Evolutionary conservation across 768 basidiomycete species (phyloP).

Genomic region (Gymnopilus junonius): DNA sequence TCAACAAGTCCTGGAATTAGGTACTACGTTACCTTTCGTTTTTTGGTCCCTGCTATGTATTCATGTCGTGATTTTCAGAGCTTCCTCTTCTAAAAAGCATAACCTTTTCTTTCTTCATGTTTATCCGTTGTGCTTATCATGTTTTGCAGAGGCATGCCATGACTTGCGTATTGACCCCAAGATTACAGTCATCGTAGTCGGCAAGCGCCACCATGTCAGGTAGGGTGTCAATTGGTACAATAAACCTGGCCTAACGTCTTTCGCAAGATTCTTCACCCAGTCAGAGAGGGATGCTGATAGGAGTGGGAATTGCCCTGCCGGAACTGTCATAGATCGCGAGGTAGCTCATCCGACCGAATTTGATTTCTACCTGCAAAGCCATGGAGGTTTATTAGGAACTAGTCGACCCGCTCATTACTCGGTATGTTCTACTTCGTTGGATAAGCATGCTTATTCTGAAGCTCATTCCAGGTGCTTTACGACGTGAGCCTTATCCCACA

Average conservation of each 20-base stretch:
- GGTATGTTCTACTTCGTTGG: constrained; percentile 9
- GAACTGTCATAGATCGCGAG: constrained; percentile 80
- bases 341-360: constrained; percentile 77
- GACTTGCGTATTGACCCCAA: constrained; percentile 60
- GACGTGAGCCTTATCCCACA: constrained; percentile 29
- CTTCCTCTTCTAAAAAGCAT: constrained; percentile 62
- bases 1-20: constrained; percentile 56
- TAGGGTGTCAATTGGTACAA: constrained; percentile 11
- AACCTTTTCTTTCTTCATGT: neutral
- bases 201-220: constrained; percentile 74
- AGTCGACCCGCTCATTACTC: constrained; percentile 61
- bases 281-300: constrained; percentile 53
- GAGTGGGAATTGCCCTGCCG: constrained; percentile 80
- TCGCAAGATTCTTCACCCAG: constrained; percentile 39
- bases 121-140: neutral
- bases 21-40: constrained; percentile 35
- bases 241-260: constrained; percentile 1
- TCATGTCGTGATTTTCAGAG: constrained; percentile 41
- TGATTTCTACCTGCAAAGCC: constrained; percentile 83
- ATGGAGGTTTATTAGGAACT: constrained; percentile 80
- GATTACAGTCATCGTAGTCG: constrained; percentile 81
- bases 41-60: neutral
- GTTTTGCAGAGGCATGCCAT: constrained; percentile 58
- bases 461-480: constrained; percentile 39
- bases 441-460: neutral